Percentiles rank a stretch among this genome's conserved stretches.
These are phyloP conservation scores for Clathrospora elynae DNA, from an alignment of 2,329 filamentous ascomycete genomes.

Conservation along the genomic window DNA sequence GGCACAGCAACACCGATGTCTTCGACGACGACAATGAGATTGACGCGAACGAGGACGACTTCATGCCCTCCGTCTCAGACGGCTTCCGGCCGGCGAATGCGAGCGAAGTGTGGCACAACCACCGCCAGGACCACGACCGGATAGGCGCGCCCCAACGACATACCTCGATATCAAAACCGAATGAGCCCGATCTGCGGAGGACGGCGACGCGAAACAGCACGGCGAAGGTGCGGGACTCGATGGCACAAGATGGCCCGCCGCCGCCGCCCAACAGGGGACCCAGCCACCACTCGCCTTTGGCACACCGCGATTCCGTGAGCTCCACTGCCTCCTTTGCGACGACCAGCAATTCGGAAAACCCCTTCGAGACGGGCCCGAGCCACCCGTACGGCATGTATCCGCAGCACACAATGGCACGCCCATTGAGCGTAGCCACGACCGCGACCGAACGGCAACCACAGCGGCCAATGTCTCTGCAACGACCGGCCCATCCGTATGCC, in stretches of 20 bases:
- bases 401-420: constrained; percentile 63
- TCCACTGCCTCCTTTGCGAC: constrained; percentile 51
- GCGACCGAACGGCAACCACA: constrained; percentile 67
- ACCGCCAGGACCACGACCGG: constrained; percentile 34
- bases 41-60: constrained; percentile 48
- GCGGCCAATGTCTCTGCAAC: constrained; percentile 63
- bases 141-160: constrained; percentile 32
- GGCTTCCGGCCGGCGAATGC: constrained; percentile 51
- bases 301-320: constrained; percentile 46
- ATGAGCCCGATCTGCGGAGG: constrained; percentile 35
- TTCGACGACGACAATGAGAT: constrained; percentile 57
- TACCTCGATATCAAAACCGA: constrained; percentile 26
- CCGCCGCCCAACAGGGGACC: constrained; percentile 28
- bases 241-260: constrained; percentile 29
- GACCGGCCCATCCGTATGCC: constrained; percentile 81
- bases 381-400: constrained; percentile 86
- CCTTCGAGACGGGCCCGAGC: constrained; percentile 75
- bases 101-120: constrained; percentile 23
- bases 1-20: constrained; percentile 48
- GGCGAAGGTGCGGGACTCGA: constrained; percentile 38
- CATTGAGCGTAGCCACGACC: constrained; percentile 71
- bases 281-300: constrained; percentile 35
- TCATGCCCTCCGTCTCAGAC: constrained; percentile 52
- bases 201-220: constrained; percentile 47
- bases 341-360: constrained; percentile 59